Evolutionary conservation across 139 green algal species (phyloP), one percentile per base, ranked within the genome.

Genomic region (Coccomyxa sp.): DNA sequence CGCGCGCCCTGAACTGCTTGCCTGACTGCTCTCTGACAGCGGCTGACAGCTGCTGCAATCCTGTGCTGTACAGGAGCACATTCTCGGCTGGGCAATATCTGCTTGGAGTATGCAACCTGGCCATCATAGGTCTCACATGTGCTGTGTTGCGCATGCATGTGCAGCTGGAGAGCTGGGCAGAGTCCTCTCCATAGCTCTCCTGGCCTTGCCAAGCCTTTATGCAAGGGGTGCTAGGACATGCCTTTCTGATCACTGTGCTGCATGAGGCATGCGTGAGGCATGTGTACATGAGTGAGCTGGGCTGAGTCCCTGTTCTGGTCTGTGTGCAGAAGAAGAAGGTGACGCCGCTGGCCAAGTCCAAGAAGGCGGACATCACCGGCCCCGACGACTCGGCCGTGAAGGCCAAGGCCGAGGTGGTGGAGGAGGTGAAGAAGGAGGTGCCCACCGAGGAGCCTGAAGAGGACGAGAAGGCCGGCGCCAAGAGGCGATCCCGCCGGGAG

Each of bases 381-480:
- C 64, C 64, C 24, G 64, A 71, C 35, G 64, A 71, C 7, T 14
- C 64, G 33, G 64, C 64, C n/a, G 64, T 71, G 24, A 64, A 64
- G 50, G 50, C 50, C 22, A 64, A 64, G 50, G 50, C 50, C 22
- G 50, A 64, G 50, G 50, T 64, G 50, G 50, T 64, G 27, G 18
- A 64, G 50, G 50, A 64, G 50, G 50, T 64, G 50, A 64, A 64
- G 50, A 64, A 64, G 50, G 50, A 64, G 50, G 50, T 64, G 18
- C 50, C 50, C 27, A 22, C 27, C 27, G 50, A 64, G 50, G 50
- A 64, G 18, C 18, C 22, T 18, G 50, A 64, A 31, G 50, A 64
- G 27, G 50, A 64, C 27, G 50, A 64, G 50, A 22, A 18, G 18
- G 27, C 22, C 18, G 50, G 50, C 50, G 18, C 50, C 50, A 64